Evolutionary conservation across 495 filamentous ascomycete species (phyloP), one percentile per base, ranked within the genome.

Genomic region (Annulohypoxylon maeteangense): DNA sequence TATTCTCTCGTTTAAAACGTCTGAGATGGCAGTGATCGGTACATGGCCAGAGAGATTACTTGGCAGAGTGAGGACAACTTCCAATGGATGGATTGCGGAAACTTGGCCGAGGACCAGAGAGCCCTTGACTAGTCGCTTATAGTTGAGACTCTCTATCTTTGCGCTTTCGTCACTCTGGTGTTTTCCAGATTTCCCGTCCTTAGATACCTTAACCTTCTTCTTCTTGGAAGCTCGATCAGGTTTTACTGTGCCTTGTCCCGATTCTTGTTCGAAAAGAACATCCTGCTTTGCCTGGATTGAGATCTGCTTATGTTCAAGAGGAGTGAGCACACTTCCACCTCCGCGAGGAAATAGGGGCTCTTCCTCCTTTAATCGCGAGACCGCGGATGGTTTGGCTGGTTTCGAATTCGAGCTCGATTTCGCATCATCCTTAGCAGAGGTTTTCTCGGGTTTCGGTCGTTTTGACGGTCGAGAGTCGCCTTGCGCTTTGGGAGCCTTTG

Each of bases 271-370:
- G 75, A 98, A 98, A 7, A 98, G 84, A 23, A 95, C 94, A 85
- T 99, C 95, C 74, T 90, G 88, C 70, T 89, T 94, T 29, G 95
- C 95, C 79, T 98, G 91, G 66, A 95, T 92, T 74, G 95, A 91
- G 72, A 99, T 97, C 79, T 98, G 92, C 82, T 97, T 97, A 71
- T 95, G 90, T 78, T 99, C 95, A 56, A 99, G 85, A 23, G 95
- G 94, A 7, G 95, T 97, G 79, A 99, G 82, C 48, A 96, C 85
- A 77, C 93, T 95, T 12, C 87, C 95, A 61, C 95, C 96, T 59
- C 95, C 95, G 83, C 95, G 88, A 76, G 96, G 95, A 76, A 99
- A 99, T 27, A 94, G 81, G 3, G 88, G 87, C 72, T 97, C 95
- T 55, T 98, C 95, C 66, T 93, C 90, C 72, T 88, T 89, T 11